Conservation (phyloP, 495 filamentous ascomycete species). For the Poronia punctata region DNA sequence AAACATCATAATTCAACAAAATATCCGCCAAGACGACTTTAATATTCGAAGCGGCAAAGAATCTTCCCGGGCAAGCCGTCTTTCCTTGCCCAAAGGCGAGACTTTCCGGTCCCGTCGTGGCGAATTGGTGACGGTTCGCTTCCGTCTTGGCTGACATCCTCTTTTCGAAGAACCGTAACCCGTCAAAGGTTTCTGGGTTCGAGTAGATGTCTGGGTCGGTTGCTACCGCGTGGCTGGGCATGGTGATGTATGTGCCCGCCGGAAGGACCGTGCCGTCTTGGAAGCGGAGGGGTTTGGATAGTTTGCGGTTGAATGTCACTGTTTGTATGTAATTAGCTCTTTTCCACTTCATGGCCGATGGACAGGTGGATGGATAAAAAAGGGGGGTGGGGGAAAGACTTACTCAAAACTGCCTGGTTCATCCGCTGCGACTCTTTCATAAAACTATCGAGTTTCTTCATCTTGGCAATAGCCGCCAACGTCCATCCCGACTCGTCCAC, state of each 20-base stretch:
- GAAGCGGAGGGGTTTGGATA: constrained; percentile 6
- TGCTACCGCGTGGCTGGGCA: constrained; percentile 31
- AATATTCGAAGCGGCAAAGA: constrained; percentile 48
- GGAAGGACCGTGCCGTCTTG: constrained; percentile 10
- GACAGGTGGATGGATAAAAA: not conserved
- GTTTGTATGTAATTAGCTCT: not conserved
- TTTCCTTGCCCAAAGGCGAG: constrained; percentile 47
- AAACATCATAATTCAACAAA: constrained; percentile 51
- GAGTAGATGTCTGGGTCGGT: constrained; percentile 23
- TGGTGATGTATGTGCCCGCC: constrained; percentile 10
- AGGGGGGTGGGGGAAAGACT: not conserved
- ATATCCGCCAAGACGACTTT: constrained; percentile 51
- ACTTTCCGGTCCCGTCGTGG: constrained; percentile 28
- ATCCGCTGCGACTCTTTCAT: constrained; percentile 41
- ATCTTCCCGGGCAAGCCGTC: constrained; percentile 55
- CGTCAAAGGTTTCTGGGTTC: constrained; percentile 38
- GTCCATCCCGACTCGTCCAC: constrained; percentile 16
- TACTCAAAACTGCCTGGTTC: constrained; percentile 17
- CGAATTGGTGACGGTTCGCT: constrained; percentile 36
- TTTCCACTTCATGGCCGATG: no score
- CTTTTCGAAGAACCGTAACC: constrained; percentile 41
- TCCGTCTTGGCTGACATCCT: constrained; percentile 28
- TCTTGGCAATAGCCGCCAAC: constrained; percentile 26
- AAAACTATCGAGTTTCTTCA: constrained; percentile 45
- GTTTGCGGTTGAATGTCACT: constrained; percentile 13